Evolutionary conservation across 345 rosid genomes (phyloP).

Genomic region (Abelmoschus esculentus): DNA sequence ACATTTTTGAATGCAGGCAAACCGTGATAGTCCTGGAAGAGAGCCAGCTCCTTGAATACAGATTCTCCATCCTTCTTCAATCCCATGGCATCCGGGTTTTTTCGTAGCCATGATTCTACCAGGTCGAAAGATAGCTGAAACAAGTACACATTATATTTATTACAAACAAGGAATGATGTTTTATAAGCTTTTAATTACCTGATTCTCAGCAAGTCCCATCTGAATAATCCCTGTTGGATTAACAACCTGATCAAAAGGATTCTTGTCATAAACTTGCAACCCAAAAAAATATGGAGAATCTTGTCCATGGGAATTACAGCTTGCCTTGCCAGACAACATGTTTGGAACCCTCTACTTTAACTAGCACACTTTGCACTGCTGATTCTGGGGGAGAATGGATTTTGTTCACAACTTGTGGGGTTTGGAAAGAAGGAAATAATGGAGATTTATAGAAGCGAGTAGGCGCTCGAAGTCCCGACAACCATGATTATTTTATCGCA

Average conservation of each 20-base stretch:
- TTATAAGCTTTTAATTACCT: slow-evolving; percentile 27
- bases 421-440: not conserved
- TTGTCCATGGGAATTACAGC: slow-evolving; percentile 59
- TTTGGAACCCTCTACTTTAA: not conserved
- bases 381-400: not conserved
- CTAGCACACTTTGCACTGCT: not conserved
- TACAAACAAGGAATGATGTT: not conserved
- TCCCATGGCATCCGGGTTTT: slow-evolving; percentile 44
- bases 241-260: slow-evolving; percentile 44
- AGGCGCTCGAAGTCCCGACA: not conserved
- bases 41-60: slow-evolving; percentile 56
- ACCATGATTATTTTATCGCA: too few relatives aligned
- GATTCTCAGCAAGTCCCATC: slow-evolving; percentile 95
- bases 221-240: slow-evolving; percentile 80
- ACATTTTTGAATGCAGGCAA: slow-evolving; percentile 66
- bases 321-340: slow-evolving; percentile 67
- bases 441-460: not conserved
- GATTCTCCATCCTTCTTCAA: slow-evolving; percentile 50
- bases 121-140: slow-evolving; percentile 70
- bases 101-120: slow-evolving; percentile 62
- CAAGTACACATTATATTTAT: not conserved
- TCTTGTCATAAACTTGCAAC: slow-evolving; percentile 64
- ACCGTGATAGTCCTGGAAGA: slow-evolving; percentile 92
- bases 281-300: slow-evolving; percentile 82
- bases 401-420: not conserved